These are phyloP conservation scores for Kingdonia uniflora DNA, from an alignment of 164 flowering plant species.

Conservation along the genomic window DNA sequence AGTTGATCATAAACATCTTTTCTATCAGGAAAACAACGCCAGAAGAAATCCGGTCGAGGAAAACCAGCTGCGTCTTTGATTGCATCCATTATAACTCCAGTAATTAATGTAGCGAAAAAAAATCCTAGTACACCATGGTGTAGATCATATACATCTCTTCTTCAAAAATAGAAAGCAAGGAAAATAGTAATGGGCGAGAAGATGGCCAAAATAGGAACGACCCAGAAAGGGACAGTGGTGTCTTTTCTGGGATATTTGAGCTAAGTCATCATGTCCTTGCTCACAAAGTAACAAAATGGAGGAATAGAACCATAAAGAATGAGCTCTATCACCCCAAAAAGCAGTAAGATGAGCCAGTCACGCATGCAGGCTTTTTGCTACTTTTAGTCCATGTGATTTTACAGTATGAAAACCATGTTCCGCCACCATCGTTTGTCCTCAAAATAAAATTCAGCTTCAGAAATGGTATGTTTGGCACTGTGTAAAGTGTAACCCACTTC, in stretches of 20 bases:
- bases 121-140: conserved; percentile 10
- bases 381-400: conserved; percentile 10
- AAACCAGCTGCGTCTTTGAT: conserved; percentile 9
- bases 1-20: conserved; percentile 9
- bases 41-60: conserved; percentile 15
- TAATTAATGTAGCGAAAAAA: conserved; percentile 3
- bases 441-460: no score
- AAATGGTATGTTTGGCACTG: no score
- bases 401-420: conserved; percentile 4
- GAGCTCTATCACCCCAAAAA: conserved; percentile 6
- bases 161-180: conserved; percentile 2
- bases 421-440: conserved; percentile 6
- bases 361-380: conserved; percentile 3
- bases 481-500: no score
- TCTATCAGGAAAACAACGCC: conserved; percentile 17
- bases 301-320: conserved; percentile 2
- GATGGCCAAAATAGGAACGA: conserved; percentile 7
- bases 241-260: conserved; percentile 12
- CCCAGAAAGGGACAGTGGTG: conserved; percentile 9
- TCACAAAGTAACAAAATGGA: conserved; percentile 8
- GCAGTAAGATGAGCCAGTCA: conserved; percentile 8
- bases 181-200: conserved; percentile 6
- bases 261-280: conserved; percentile 10
- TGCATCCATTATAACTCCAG: conserved; percentile 9
- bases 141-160: conserved; percentile 12